Conservation (phyloP, 148 eudicot genomes). For the Talinum fruticosum region DNA sequence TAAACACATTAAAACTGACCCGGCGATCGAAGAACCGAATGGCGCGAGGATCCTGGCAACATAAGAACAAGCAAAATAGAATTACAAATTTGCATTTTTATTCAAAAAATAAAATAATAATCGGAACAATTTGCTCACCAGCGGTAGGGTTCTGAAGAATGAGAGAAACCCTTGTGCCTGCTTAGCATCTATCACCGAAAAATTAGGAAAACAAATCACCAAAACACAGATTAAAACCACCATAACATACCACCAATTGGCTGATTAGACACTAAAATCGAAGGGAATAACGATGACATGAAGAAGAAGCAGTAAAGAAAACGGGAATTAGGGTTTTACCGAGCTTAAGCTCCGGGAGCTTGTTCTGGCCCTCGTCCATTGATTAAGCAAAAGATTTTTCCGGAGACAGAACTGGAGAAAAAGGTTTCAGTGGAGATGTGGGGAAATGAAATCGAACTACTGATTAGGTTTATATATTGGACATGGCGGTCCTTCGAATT, state of each 20-base stretch:
- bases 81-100: not conserved
- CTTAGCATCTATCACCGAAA: constrained; percentile 53
- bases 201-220: constrained; percentile 1
- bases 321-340: constrained; percentile 51
- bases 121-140: constrained; percentile 40
- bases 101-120: not conserved
- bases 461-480: not conserved
- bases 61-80: constrained; percentile 16
- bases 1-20: constrained; percentile 42
- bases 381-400: not conserved
- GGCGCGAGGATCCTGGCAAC: constrained; percentile 68
- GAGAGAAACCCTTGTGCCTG: constrained; percentile 98
- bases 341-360: constrained; percentile 91
- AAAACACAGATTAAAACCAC: not conserved
- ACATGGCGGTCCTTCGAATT: not conserved
- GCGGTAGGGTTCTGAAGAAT: constrained; percentile 74
- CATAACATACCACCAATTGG: not conserved
- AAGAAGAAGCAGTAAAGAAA: not conserved
- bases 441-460: not conserved
- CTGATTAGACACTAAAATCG: not conserved
- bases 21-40: constrained; percentile 88
- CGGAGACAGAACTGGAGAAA: not conserved
- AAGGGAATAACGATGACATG: not conserved
- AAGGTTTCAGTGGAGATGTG: not conserved
- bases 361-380: constrained; percentile 67